Percentiles rank a stretch among this genome's conserved stretches.
These are phyloP conservation scores for Plasmodium yoelii DNA, from an alignment of 169 alveolate species.

Conservation along the genomic window DNA sequence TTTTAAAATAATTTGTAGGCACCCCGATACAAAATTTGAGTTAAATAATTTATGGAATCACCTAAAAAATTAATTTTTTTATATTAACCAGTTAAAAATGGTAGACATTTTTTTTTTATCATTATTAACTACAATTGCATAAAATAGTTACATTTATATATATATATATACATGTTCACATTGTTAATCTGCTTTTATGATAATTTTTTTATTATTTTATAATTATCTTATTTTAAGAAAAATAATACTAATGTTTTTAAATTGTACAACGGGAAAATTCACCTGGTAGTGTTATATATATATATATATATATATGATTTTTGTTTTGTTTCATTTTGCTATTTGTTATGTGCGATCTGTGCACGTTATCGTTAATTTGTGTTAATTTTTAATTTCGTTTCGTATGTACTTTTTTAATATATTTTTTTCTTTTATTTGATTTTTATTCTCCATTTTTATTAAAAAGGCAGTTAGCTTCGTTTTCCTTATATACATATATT, in stretches of 20 bases:
- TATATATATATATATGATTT: too few relatives aligned
- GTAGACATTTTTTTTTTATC: conserved; percentile 5
- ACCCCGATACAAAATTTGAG: conserved; percentile 41
- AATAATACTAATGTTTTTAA: too few relatives aligned
- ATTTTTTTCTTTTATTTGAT: not conserved
- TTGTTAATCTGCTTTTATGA: not conserved
- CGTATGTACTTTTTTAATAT: not conserved
- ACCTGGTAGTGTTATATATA: too few relatives aligned
- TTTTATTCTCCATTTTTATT: not conserved
- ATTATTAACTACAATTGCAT: not conserved
- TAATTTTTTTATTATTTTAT: not conserved
- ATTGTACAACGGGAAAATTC: too few relatives aligned
- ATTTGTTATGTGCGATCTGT: too few relatives aligned
- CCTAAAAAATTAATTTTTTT: conserved; percentile 4
- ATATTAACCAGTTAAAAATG: not conserved
- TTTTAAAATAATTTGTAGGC: conserved; percentile 15
- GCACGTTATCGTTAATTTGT: too few relatives aligned
- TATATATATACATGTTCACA: not conserved
- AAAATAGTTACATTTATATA: not conserved
- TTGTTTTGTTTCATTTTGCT: too few relatives aligned
- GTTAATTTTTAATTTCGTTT: too few relatives aligned
- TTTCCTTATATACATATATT: not conserved
- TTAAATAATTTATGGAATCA: conserved; percentile 41
- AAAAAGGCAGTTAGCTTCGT: not conserved
- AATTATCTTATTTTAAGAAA: too few relatives aligned